Evolutionary conservation across 176 grass and related monocot genomes (phyloP).

Genomic region (Musa acuminata): DNA sequence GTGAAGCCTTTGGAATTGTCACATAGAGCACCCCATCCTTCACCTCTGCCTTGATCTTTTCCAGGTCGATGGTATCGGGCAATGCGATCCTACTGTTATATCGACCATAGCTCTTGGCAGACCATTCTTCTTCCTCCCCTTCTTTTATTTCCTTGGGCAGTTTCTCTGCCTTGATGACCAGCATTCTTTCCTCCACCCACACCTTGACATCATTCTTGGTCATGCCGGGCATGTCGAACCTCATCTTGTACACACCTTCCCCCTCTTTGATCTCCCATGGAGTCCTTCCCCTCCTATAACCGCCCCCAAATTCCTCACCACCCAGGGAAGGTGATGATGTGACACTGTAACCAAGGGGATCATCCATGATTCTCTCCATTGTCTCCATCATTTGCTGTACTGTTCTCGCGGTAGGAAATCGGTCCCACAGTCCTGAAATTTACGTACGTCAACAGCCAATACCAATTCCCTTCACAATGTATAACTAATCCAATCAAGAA

Average conservation of each 20-base stretch:
- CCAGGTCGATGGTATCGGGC: slow-evolving; percentile 37
- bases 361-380: slow-evolving; percentile 40
- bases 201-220: slow-evolving; percentile 28
- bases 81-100: too few relatives aligned
- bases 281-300: slow-evolving; percentile 22
- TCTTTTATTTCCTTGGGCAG: too few relatives aligned
- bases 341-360: slow-evolving; percentile 4
- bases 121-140: too few relatives aligned
- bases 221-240: slow-evolving; percentile 55
- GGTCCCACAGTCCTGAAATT: slow-evolving; percentile 35
- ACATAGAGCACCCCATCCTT: slow-evolving; percentile 41
- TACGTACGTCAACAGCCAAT: too few relatives aligned
- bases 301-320: background rate
- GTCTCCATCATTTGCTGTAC: slow-evolving; percentile 48
- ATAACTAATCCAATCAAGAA: too few relatives aligned
- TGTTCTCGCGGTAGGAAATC: slow-evolving; percentile 41
- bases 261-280: slow-evolving; percentile 49
- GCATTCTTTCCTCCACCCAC: slow-evolving; percentile 34
- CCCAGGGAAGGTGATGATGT: background rate
- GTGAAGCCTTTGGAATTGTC: slow-evolving; percentile 31
- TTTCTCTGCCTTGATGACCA: too few relatives aligned
- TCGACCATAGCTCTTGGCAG: too few relatives aligned
- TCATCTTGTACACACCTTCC: slow-evolving; percentile 28
- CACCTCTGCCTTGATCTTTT: slow-evolving; percentile 43
- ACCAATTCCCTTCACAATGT: too few relatives aligned